Base-by-base conservation (phyloP, 768 basidiomycete species). In the Strobilomyces dryophilus region DNA sequence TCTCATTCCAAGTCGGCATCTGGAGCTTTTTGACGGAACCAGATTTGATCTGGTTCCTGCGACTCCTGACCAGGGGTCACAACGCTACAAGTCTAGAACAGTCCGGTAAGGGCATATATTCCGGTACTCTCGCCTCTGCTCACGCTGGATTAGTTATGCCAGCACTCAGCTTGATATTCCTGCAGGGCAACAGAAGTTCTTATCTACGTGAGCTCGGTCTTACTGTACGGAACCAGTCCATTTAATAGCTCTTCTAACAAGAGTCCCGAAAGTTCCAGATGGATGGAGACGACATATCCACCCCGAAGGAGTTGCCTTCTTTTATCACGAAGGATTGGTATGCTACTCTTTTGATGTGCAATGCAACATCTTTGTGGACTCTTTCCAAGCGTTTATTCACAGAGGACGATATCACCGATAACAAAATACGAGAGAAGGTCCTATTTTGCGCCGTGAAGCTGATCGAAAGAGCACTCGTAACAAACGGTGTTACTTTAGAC, bases 371-470 rank as follows among this genome's bases (percentile, higher is more conserved):
- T 6, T 29, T 14, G 7, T 42, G 2, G 5, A 56, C 51, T 2
- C 1, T 47, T 35, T 46, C 17, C 36, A 34, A 62, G 61, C 56
- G 55, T 20, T 39, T 61, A 27, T 59, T 54, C 24, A 62, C 59
- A 26, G 60, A 61, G 40, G 40, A 31, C 24, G 37, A 61, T 5
- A 43, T 61, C 24, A 31, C 8, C 18, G 17, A 43, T 14, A 9
- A 3, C 10, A 42, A 31, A 49, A 11, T 15, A 3, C 32, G 48
- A 5, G 20, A 21, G 6, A 27, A 54, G 3, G 10, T 61, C 5
- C 8, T 62, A 1, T 49, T 15, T 29, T 55, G 34, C 12, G 61
- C 49, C 2, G 10, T 31, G 14, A 40, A 15, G n/a, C 60, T 59
- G 36, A 29, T 63, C 9, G 46, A 49, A 5, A 27, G 39, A 32